phyloP scores from a whole-genome alignment of 2,329 filamentous ascomycete genomes.

The Diaporthe sp. region DNA sequence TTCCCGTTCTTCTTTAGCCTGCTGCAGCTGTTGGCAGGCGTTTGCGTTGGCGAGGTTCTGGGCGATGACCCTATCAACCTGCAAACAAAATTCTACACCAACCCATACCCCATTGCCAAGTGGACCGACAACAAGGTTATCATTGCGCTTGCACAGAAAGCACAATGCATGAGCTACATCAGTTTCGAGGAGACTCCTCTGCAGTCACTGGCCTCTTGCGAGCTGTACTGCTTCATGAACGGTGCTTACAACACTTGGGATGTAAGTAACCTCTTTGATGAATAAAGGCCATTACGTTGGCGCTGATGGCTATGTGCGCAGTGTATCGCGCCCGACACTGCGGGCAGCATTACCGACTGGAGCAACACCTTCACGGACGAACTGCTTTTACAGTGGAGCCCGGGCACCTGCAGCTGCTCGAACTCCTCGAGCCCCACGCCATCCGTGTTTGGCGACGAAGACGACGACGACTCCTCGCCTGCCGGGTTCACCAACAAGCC shows the following conservation, averaged over 20 bases:
- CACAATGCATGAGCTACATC: conserved; percentile 3
- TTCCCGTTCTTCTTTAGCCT: background rate
- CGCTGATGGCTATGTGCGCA: background rate
- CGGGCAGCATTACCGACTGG: background rate
- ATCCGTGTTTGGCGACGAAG: background rate
- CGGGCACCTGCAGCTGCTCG: background rate
- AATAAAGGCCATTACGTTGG: no score
- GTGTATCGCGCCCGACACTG: background rate
- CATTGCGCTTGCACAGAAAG: background rate
- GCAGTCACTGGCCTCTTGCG: conserved; percentile 4
- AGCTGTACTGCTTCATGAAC: background rate
- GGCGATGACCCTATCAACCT: background rate
- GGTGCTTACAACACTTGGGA: background rate
- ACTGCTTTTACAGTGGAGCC: background rate
- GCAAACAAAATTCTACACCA: background rate
- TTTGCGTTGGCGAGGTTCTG: background rate
- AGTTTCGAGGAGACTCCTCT: background rate
- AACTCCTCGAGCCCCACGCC: background rate
- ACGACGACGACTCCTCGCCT: background rate
- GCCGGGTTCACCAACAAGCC: background rate
- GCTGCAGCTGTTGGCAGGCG: background rate
- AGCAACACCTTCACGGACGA: background rate
- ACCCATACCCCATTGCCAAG: background rate
- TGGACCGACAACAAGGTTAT: background rate
- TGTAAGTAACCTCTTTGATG: background rate